These are phyloP conservation scores for Pyrenophora seminiperda DNA, from an alignment of 2,329 filamentous ascomycete genomes.

Conservation along the genomic window DNA sequence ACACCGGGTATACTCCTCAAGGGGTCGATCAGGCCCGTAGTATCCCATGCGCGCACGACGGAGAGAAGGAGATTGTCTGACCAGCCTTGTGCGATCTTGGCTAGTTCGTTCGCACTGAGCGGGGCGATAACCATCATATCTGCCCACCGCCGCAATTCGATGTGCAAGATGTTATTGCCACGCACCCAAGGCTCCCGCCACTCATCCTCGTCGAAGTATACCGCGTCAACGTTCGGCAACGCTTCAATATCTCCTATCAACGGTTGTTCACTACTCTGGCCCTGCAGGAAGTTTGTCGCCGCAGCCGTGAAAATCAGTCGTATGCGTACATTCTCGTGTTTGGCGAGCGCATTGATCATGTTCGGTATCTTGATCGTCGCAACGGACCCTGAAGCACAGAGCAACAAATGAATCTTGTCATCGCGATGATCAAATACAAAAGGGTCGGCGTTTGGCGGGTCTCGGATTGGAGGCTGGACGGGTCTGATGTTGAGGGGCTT, in stretches of 20 bases:
- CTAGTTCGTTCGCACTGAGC: constrained; percentile 81
- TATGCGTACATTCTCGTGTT: constrained; percentile 68
- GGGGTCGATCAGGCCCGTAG: constrained; percentile 47
- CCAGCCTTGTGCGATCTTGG: constrained; percentile 79
- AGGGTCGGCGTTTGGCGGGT: constrained; percentile 21
- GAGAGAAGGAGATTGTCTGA: constrained; percentile 75
- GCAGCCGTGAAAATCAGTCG: constrained; percentile 80
- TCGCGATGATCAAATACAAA: constrained; percentile 37
- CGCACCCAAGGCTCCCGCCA: constrained; percentile 80
- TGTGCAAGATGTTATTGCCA: constrained; percentile 83
- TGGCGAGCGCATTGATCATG: constrained; percentile 60
- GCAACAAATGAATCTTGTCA: constrained; percentile 61
- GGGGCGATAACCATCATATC: constrained; percentile 81
- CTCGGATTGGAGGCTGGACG: constrained; percentile 30
- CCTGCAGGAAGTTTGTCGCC: constrained; percentile 75
- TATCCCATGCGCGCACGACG: constrained; percentile 88
- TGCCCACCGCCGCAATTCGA: constrained; percentile 83
- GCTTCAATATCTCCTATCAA: constrained; percentile 62
- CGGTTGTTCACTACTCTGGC: constrained; percentile 79
- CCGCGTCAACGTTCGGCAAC: constrained; percentile 74
- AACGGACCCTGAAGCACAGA: constrained; percentile 74
- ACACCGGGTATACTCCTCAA: constrained; percentile 35
- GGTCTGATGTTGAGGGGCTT: constrained; percentile 37
- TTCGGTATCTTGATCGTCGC: constrained; percentile 77
- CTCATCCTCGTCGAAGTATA: constrained; percentile 86